Evolutionary conservation across 768 basidiomycete species (phyloP), one percentile per base, ranked within the genome.

Genomic region (Pholiota molesta): DNA sequence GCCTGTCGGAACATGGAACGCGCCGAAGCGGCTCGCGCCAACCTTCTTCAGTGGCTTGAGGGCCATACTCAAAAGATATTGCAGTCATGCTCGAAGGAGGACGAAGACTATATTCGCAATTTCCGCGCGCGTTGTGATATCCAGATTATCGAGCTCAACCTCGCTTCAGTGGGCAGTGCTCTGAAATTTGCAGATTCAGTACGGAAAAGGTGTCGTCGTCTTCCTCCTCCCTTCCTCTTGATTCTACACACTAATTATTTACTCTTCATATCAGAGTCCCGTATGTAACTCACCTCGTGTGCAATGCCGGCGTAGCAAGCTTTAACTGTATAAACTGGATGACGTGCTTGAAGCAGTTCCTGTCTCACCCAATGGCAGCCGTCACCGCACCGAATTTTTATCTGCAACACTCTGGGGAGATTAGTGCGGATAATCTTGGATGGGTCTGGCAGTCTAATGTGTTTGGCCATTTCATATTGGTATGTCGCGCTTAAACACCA

Each of bases 401-500:
- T 68, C 60, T 78, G 4, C 91, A 95, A 71, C 72, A 78, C 29
- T 69, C 61, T 11, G 91, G 90, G 8, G 82, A 87, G 63, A 66
- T 81, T 54, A 91, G 85, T 64, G 74, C 75, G 4, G 92, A 95
- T 65, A 86, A 88, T 5, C 74, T 94, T 0, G 94, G 94, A 2
- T 89, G 83, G 82, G 83, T 88, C 7, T 95, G 92, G 91, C 91
- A 94, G 69, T 90, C 86, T 62, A 95, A 95, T 67, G 75, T 94
- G 28, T 94, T 95, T 59, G 87, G 89, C 0, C 92, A 94, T 73
- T 95, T 89, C 69, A 81, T 81, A 29, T 74, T 95, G 65, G 93
- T 94, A 68, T 58, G 89, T 81, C 39, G 16, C 51, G 39, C 13
- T 37, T 37, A 9, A 1, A 17, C 9, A 37, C 14, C 40, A 10